Percentiles rank a stretch among this genome's conserved stretches.
Evolutionary conservation across 2,329 filamentous ascomycete genomes (phyloP).

Genomic region (Apiospora rasikravindrae): DNA sequence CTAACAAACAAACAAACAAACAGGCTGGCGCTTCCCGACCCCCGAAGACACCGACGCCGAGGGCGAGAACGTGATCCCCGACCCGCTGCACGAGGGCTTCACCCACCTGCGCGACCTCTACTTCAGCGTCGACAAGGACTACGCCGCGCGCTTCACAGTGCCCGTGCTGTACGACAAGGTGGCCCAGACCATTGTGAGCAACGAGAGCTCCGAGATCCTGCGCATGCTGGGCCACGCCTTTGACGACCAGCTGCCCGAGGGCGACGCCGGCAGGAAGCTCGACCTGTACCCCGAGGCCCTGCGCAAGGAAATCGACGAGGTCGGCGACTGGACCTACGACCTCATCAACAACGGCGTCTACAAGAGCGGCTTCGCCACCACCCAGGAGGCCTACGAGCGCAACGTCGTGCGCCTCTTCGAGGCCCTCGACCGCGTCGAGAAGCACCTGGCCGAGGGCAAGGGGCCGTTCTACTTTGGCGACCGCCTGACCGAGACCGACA

Average conservation of each 20-base stretch:
- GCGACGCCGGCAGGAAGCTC: slow-evolving; percentile 46
- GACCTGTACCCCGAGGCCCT: slow-evolving; percentile 72
- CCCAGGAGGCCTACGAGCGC: slow-evolving; percentile 80
- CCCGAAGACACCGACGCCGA: slow-evolving; percentile 59
- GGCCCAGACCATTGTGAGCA: slow-evolving; percentile 79
- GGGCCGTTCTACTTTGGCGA: slow-evolving; percentile 79
- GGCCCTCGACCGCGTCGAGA: slow-evolving; percentile 77
- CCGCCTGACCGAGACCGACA: slow-evolving; percentile 79
- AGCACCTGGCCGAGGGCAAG: slow-evolving; percentile 59
- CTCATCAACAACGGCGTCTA: slow-evolving; percentile 75
- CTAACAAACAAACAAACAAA: not conserved
- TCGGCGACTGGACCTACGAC: slow-evolving; percentile 82
- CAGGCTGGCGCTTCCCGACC: slow-evolving; percentile 84
- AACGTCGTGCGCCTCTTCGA: slow-evolving; percentile 75
- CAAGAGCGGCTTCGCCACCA: slow-evolving; percentile 83
- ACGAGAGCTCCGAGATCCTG: slow-evolving; percentile 91
- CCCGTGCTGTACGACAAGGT: slow-evolving; percentile 85
- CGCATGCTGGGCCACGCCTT: slow-evolving; percentile 88
- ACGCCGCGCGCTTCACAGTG: slow-evolving; percentile 82
- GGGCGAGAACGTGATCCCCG: slow-evolving; percentile 68
- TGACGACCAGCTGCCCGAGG: slow-evolving; percentile 68
- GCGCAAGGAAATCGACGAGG: slow-evolving; percentile 72
- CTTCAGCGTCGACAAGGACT: slow-evolving; percentile 74
- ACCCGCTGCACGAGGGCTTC: slow-evolving; percentile 72
- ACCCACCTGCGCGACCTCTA: slow-evolving; percentile 79